phyloP scores from a whole-genome alignment of 148 eudicot genomes.

The Amaranthus cruentus region DNA sequence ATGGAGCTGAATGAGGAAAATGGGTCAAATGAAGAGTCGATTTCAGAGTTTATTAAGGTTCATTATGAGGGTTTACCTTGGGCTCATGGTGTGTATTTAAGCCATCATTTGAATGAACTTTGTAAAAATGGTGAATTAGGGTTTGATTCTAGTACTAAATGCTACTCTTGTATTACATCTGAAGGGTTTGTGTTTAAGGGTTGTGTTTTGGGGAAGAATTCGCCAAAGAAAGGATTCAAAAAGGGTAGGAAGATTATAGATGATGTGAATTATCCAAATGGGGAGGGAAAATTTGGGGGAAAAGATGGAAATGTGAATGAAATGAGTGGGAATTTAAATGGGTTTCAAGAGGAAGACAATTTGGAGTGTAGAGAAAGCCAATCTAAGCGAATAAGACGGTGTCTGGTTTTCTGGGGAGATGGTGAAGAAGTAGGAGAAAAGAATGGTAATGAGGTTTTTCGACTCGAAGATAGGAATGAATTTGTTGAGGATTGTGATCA shows the following conservation, averaged over 20 bases:
- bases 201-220: not conserved
- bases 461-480: too few species aligned
- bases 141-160: not conserved
- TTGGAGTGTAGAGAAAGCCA: not conserved
- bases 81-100: slow-evolving; percentile 47
- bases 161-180: not conserved
- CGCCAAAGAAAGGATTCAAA: not conserved
- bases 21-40: slow-evolving; percentile 48
- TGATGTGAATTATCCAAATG: not conserved
- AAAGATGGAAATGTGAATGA: not conserved
- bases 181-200: not conserved
- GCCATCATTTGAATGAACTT: slow-evolving; percentile 43
- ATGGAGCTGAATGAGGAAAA: slow-evolving; percentile 39
- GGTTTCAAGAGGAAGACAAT: slow-evolving; percentile 10
- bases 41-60: slow-evolving; percentile 37
- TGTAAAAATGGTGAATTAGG: slow-evolving; percentile 44
- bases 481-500: too few species aligned
- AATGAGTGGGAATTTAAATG: slow-evolving; percentile 2
- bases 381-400: slow-evolving; percentile 9
- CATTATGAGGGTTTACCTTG: slow-evolving; percentile 49
- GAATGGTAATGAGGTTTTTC: too few species aligned
- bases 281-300: slow-evolving; percentile 4
- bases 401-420: not conserved
- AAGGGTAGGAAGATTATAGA: slow-evolving; percentile 1
- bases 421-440: too few species aligned